Conservation (phyloP, 345 rosid genomes). For the Geranium brycei region DNA sequence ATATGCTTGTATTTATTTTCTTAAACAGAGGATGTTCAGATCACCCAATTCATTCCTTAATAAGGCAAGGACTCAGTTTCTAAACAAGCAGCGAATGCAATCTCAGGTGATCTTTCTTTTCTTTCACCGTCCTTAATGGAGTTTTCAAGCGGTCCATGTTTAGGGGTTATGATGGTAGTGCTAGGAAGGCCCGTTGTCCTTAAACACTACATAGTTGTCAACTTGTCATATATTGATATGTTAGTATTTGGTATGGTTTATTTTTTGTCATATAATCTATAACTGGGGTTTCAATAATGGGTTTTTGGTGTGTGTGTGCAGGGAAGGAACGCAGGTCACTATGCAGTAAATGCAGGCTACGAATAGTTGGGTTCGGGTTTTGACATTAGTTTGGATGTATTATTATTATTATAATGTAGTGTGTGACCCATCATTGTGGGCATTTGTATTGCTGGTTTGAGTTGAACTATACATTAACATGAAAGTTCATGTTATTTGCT, state of each 20-base stretch:
- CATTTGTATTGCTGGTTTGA: no score
- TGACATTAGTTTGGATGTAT: no score
- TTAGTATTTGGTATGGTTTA: not conserved
- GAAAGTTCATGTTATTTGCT: no score
- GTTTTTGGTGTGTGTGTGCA: constrained; percentile 13
- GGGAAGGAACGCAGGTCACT: constrained; percentile 46
- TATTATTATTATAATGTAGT: no score
- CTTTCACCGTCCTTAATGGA: not conserved
- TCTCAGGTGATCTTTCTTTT: constrained; percentile 34
- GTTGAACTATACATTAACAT: no score
- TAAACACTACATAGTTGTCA: no score
- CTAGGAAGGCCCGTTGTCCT: no score
- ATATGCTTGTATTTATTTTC: not conserved
- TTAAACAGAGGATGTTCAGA: constrained; percentile 48
- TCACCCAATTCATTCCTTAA: constrained; percentile 71
- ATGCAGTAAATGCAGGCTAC: constrained; percentile 19
- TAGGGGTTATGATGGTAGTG: no score
- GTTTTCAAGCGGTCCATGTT: not conserved
- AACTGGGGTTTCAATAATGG: not conserved
- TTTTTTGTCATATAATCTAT: no score
- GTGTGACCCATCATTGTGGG: no score
- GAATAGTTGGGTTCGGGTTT: constrained; percentile 13
- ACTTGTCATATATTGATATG: not conserved
- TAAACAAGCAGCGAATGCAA: constrained; percentile 77
- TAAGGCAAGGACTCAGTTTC: constrained; percentile 77